These are phyloP conservation scores for Globisporangium rhizosaccharum DNA, from an alignment of 352 stramenopile species.

Conservation along the genomic window DNA sequence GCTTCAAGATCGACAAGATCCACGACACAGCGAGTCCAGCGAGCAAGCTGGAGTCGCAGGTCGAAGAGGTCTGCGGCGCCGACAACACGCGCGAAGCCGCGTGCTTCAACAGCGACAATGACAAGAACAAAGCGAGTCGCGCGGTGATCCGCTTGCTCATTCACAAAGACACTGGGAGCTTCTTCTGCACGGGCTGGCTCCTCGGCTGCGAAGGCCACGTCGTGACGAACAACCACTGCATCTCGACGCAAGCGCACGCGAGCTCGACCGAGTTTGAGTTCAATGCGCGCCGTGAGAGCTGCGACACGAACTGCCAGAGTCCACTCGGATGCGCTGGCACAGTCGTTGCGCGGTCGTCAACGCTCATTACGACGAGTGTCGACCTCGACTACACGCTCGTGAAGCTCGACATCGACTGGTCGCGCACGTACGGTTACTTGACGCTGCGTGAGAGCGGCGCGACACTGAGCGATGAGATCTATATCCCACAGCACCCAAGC, in stretches of 20 bases:
- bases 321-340: slow-evolving; percentile 30
- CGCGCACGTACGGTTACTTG: slow-evolving; percentile 47
- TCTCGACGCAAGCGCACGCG: slow-evolving; percentile 36
- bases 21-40: slow-evolving; percentile 27
- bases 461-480: slow-evolving; percentile 42
- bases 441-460: slow-evolving; percentile 43
- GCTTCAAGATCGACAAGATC: slow-evolving; percentile 50
- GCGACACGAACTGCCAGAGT: slow-evolving; percentile 26
- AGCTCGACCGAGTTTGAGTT: slow-evolving; percentile 71
- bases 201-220: slow-evolving; percentile 71
- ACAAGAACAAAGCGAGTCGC: slow-evolving; percentile 20
- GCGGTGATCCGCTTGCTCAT: slow-evolving; percentile 57
- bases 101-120: slow-evolving; percentile 30
- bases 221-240: slow-evolving; percentile 81
- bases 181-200: slow-evolving; percentile 74
- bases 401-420: slow-evolving; percentile 49
- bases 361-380: slow-evolving; percentile 30
- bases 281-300: slow-evolving; percentile 34
- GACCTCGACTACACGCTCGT: slow-evolving; percentile 65
- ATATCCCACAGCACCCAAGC: slow-evolving; percentile 55
- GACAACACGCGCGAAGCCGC: slow-evolving; percentile 61
- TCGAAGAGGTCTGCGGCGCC: slow-evolving; percentile 48
- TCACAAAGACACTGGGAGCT: slow-evolving; percentile 44
- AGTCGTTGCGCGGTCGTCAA: slow-evolving; percentile 22
- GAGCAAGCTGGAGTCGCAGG: slow-evolving; percentile 19